phyloP scores from a whole-genome alignment of 2,329 filamentous ascomycete species.

The Phyllosticta paracitricarpa region DNA sequence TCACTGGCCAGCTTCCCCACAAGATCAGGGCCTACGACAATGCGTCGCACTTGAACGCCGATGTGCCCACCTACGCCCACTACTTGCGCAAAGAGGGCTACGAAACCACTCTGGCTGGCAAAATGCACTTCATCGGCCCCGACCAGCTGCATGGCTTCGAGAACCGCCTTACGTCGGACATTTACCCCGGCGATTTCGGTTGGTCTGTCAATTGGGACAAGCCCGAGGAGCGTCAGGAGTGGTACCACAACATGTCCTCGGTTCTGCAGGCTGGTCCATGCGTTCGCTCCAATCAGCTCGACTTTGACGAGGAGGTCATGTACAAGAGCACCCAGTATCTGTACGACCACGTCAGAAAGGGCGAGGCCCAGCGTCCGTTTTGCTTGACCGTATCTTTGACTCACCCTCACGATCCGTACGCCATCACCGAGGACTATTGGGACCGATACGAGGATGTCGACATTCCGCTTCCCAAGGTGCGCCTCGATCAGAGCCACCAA shows the following conservation, averaged over 20 bases:
- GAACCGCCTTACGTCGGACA: conserved; percentile 84
- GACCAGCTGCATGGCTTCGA: conserved; percentile 94
- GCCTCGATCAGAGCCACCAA: conserved; percentile 69
- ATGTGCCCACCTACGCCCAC: conserved; percentile 85
- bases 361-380: conserved; percentile 62
- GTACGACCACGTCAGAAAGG: conserved; percentile 81
- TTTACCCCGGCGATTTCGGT: conserved; percentile 88
- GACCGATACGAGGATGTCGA: conserved; percentile 83
- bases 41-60: conserved; percentile 70
- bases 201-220: conserved; percentile 96
- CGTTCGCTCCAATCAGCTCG: conserved; percentile 85
- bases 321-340: conserved; percentile 82
- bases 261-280: conserved; percentile 84
- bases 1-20: conserved; percentile 81
- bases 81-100: conserved; percentile 79
- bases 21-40: conserved; percentile 92
- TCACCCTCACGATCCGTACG: conserved; percentile 91
- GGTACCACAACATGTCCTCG: conserved; percentile 90
- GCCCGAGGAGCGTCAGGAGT: conserved; percentile 73
- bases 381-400: conserved; percentile 86
- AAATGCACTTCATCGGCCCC: conserved; percentile 90
- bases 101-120: conserved; percentile 81
- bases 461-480: conserved; percentile 70
- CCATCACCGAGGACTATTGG: conserved; percentile 90
- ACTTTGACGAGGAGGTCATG: conserved; percentile 95